phyloP scores from a whole-genome alignment of 2,329 filamentous ascomycete species.

The Emmonsia crescens region DNA sequence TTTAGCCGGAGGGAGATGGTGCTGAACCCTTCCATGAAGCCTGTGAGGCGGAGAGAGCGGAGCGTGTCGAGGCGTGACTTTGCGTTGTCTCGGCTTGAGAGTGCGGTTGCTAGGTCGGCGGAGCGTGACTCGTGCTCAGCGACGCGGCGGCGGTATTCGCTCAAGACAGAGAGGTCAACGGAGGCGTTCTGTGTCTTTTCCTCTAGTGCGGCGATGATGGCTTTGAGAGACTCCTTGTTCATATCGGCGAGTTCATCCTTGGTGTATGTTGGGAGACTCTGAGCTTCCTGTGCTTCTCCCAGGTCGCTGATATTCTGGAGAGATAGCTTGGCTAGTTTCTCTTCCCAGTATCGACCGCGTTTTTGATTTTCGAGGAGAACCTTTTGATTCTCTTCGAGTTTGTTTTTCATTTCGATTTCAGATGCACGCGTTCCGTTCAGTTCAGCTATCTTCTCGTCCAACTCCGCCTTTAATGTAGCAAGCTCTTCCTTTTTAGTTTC shows the following conservation, averaged over 20 bases:
- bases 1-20: constrained; percentile 89
- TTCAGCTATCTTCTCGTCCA: constrained; percentile 76
- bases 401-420: constrained; percentile 98
- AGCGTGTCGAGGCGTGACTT: constrained; percentile 92
- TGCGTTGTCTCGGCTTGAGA: constrained; percentile 67
- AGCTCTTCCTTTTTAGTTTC: constrained; percentile 72
- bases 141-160: constrained; percentile 76
- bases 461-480: constrained; percentile 64
- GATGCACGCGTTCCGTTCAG: constrained; percentile 79
- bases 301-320: constrained; percentile 73
- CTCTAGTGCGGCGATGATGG: constrained; percentile 54
- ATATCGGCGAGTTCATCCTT: constrained; percentile 56
- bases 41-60: constrained; percentile 77
- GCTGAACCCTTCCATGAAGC: constrained; percentile 97
- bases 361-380: constrained; percentile 75
- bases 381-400: constrained; percentile 93
- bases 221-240: constrained; percentile 52
- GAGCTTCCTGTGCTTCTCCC: constrained; percentile 40
- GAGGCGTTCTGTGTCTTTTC: constrained; percentile 73
- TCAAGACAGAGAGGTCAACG: constrained; percentile 79
- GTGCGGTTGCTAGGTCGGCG: constrained; percentile 70
- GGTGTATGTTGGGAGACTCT: constrained; percentile 63
- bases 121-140: constrained; percentile 72
- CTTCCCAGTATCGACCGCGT: constrained; percentile 72
- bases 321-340: constrained; percentile 73